Evolutionary conservation across 192 early-diverging fungal genomes (phyloP), one percentile per base, ranked within the genome.

Genomic region (Entrophospora sp.): DNA sequence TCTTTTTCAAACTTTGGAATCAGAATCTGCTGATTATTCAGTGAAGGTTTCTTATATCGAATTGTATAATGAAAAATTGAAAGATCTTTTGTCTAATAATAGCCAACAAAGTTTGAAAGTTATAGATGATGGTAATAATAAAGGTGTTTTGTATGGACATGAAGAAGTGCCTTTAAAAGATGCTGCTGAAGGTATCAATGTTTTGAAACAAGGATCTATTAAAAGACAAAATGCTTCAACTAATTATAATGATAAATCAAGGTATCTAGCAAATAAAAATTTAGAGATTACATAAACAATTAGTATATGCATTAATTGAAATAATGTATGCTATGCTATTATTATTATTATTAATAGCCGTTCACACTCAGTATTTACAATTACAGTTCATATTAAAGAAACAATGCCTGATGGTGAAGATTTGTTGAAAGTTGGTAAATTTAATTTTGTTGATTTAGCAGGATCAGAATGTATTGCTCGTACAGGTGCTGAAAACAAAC

Each of bases 381-480:
- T 98, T 22, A 93, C 87, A 2, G 87, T 93, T 8, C 87, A 91
- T 72, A 90, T 91, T 25, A 89, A 87, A 61, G 95, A 98, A 72
- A 79, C 84, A 0, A 76, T 82, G 0, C 67, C 83, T 10, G 88
- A 89, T 34, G 91, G 92, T 35, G 91, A 95, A 61, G 91, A 93
- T 36, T 68, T 95, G 0, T 65, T 93, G 20, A 93, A 91, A 76
- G 80, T 92, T 37, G 95, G 95, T 16, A 98, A 98, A 57, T 77
- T 98, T 10, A 95, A 96, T 69, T 77, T 98, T 20, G 96, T 98
- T 0, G 96, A 98, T 72, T 68, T 98, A 60, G 96, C 96, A 0
- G 96, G 96, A 4, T 91, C 89, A 42, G 96, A 98, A 62, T 95
- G 94, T 70, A 91, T 95, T 64, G 87, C 86, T 1, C 86, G 90